Conservation (phyloP, 257 asterid genomes). For the Ajuga chamaepitys region DNA sequence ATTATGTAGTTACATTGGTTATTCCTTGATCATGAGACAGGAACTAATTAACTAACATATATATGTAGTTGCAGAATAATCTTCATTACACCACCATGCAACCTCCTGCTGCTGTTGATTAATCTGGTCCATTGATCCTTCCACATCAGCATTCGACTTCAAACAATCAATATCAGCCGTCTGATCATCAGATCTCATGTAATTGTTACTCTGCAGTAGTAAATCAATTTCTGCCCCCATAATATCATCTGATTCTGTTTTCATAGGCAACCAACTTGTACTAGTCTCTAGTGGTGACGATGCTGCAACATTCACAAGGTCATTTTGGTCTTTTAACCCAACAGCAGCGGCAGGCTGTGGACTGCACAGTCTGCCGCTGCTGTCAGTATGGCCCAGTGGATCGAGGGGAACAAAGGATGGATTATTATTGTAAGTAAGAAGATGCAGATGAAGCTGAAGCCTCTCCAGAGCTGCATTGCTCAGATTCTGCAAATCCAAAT, state of each 20-base stretch:
- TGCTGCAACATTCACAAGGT: neutral
- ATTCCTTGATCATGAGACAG: too few relatives aligned
- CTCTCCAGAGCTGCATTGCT: slow-evolving; percentile 83
- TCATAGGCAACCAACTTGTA: slow-evolving; percentile 5
- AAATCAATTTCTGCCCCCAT: slow-evolving; percentile 37
- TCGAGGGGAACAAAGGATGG: too few relatives aligned
- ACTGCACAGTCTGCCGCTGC: slow-evolving; percentile 30
- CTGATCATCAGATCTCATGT: slow-evolving; percentile 20
- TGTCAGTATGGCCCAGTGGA: slow-evolving; percentile 59
- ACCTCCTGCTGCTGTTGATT: too few relatives aligned
- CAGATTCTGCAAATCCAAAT: slow-evolving; percentile 30
- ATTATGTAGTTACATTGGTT: too few relatives aligned
- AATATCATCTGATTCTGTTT: neutral
- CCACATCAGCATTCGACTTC: slow-evolving; percentile 41
- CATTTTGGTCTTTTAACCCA: slow-evolving; percentile 4
- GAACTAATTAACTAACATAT: too few relatives aligned
- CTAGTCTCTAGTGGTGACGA: too few relatives aligned
- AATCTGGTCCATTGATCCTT: slow-evolving; percentile 16
- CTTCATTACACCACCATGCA: slow-evolving; percentile 53
- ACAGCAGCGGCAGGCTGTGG: slow-evolving; percentile 14
- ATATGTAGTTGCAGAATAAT: too few relatives aligned
- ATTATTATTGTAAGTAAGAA: slow-evolving; percentile 45
- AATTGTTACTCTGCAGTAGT: slow-evolving; percentile 4
- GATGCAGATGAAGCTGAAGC: slow-evolving; percentile 80
- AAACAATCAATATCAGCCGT: slow-evolving; percentile 38